phyloP scores from a whole-genome alignment of 768 basidiomycete genomes.

The Trametes meyenii region DNA sequence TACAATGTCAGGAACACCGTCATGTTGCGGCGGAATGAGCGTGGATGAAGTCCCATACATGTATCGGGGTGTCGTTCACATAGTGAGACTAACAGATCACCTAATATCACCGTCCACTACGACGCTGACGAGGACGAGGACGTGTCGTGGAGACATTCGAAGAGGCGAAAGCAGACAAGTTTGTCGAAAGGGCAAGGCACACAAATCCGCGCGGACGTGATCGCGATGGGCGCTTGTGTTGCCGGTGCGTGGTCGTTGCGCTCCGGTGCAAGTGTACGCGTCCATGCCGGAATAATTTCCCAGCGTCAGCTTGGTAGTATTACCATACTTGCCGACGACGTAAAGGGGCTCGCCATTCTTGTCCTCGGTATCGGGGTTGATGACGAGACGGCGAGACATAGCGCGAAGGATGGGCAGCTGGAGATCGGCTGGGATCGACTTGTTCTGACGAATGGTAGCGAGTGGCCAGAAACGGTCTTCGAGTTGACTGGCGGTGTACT shows the following conservation, averaged over 20 bases:
- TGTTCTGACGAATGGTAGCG: constrained; percentile 16
- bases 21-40: not conserved
- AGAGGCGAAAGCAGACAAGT: no score
- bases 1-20: not conserved
- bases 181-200: constrained; percentile 3
- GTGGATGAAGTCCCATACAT: not conserved
- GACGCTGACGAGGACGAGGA: no score
- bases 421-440: constrained; percentile 35
- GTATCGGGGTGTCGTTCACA: no score
- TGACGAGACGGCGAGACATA: constrained; percentile 11
- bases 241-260: constrained; percentile 10
- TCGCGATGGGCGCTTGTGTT: constrained; percentile 8
- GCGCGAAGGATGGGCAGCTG: constrained; percentile 36
- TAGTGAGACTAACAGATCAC: no score
- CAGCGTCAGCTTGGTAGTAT: no score
- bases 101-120: no score
- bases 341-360: no score
- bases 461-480: constrained; percentile 30
- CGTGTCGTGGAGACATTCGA: no score
- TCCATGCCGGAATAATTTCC: no score
- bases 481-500: constrained; percentile 31
- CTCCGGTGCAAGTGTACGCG: not conserved
- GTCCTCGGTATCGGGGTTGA: no score
- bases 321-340: no score
- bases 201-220: not conserved